Base-by-base conservation (phyloP, 2,329 filamentous ascomycete species). In the Aspergillus flavus region DNA sequence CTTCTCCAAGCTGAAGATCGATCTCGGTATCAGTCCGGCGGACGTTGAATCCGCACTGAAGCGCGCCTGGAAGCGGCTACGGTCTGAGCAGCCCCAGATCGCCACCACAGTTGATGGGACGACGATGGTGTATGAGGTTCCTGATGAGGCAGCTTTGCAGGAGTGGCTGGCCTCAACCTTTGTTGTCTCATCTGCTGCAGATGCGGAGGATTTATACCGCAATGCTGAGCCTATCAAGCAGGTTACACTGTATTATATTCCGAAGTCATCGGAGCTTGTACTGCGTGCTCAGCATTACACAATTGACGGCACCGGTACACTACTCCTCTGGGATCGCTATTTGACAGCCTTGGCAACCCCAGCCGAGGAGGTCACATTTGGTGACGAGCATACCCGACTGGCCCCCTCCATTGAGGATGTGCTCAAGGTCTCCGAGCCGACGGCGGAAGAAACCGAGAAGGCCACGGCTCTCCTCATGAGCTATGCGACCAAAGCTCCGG, bases 221-320 rank as follows among this genome's bases (percentile, higher is more conserved):
- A 36, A 30, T 9, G 52, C 28, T 6, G 21, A 23, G 14, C 52
- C 52, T 2, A 58, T 64, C 32, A 11, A 32, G n/a, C 61, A 58
- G 23, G 52, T 58, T 16, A 61, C 58, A 6, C 53, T 64, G 30
- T 64, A 64, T 53, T 64, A 64, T 26, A 19, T 64, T 16, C 61
- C 61, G 7, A 26, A 53, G 19, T 23, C 58, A 36, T 36, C 61
- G 16, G 19, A 64, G 45, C 41, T 64, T n/a, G 58, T 64, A 16
- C 14, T 61, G 9, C 58, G 61, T 7, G 45, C 34, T 30, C 36
- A 36, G 11, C 61, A 64, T 57, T 57, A 41, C 41, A 30, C 46
- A 21, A 58, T 58, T 10, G 57, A 58, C 21, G 57, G 41, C 4
- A 32, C 26, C 16, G 57, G 57, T 28, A 58, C 30, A 6, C n/a